Conservation (phyloP, 257 asterid genomes). For the Solanum raphanifolium region DNA sequence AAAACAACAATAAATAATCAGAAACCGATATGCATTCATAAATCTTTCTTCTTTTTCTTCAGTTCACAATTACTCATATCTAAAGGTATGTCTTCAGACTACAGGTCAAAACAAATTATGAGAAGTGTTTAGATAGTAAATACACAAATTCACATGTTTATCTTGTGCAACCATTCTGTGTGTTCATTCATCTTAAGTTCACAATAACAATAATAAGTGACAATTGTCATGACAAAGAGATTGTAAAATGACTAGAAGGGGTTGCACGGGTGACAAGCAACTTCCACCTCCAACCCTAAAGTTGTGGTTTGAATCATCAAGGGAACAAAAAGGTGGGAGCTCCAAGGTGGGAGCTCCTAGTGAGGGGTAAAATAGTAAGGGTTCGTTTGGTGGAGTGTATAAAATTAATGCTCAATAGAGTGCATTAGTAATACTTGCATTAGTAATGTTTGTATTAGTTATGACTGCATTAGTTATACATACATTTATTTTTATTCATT, state of each 20-base stretch:
- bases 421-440: no score
- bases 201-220: neutral
- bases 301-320: neutral
- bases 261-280: neutral
- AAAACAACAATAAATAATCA: neutral
- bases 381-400: no score
- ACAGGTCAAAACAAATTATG: neutral
- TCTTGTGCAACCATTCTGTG: neutral
- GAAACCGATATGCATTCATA: neutral
- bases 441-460: no score
- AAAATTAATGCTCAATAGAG: no score
- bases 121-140: neutral
- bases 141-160: neutral
- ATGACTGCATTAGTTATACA: no score
- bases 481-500: no score
- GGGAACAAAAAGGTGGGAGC: neutral
- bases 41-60: neutral
- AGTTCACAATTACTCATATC: neutral
- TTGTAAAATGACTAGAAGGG: neutral
- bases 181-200: neutral
- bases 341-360: neutral
- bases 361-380: neutral
- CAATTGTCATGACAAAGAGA: neutral
- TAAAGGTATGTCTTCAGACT: neutral
- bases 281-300: neutral